Base-by-base conservation (phyloP, 2,329 filamentous ascomycete species). In the Pseudopyricularia javanii region DNA sequence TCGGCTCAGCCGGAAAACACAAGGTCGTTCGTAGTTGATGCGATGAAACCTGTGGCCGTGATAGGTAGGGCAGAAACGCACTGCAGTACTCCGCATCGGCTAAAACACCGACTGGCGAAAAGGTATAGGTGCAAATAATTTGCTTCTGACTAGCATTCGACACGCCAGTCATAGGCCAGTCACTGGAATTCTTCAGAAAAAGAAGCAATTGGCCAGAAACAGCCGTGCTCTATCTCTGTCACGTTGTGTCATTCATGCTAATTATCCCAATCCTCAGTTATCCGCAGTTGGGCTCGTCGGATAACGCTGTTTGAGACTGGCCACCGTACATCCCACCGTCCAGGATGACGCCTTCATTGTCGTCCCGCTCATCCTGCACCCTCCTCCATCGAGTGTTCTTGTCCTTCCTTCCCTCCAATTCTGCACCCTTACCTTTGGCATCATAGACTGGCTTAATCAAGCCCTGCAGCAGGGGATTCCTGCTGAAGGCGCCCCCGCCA, bases 381-480 rank as follows among this genome's bases (percentile, higher is more conserved):
- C 78, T 71, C 52, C 78, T 69, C 80, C 80, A 84, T 47, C 70
- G 68, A 33, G 68, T 70, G 17, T 64, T 68, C 49, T 64, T 66
- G 48, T 73, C 66, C 33, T 70, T 68, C 17, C 75, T 68, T 6
- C 71, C 71, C 52, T 70, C 66, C 8, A 71, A 55, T 47, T 68
- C 67, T 0, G 57, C 56, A 7, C 71, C 77, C 59, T 82, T 79
- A 4, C 72, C 76, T 58, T 77, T 77, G 15, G 68, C 66, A 53
- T 79, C 69, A 64, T 70, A 80, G 5, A 82, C 76, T 0, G 86
- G 86, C 58, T 79, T 75, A 57, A 89, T 84, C 57, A 88, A 61
- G 0, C 75, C 75, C 2, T 79, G 78, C 12, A 88, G 67, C 30
- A 88, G 65, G 2, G 85, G 86, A 57, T 89, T 90, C 54, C 71